These are phyloP conservation scores for Panaeolus cyanescens DNA, from an alignment of 768 basidiomycete species.

Conservation along the genomic window DNA sequence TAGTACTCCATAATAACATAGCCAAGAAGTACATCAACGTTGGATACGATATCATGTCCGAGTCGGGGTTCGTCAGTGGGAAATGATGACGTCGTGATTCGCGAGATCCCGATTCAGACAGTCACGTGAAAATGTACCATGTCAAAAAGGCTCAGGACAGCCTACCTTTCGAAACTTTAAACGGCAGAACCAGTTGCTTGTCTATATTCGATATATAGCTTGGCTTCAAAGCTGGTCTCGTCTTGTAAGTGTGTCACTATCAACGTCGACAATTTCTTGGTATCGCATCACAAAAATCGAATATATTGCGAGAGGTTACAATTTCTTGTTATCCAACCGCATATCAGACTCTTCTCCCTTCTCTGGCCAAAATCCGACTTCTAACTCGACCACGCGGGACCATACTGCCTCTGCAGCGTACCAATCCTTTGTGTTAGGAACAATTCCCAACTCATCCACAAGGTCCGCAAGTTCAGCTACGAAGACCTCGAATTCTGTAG, in stretches of 20 bases:
- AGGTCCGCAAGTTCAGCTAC: constrained; percentile 50
- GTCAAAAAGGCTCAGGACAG: no score
- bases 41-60: no score
- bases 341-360: constrained; percentile 32
- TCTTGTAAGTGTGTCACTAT: neutral
- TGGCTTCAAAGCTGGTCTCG: neutral
- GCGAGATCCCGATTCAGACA: neutral
- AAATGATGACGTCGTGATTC: neutral
- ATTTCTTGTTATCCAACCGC: neutral
- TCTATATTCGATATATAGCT: no score
- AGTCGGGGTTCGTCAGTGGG: no score
- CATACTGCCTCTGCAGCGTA: constrained; percentile 51
- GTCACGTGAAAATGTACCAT: neutral
- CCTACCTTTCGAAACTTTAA: no score
- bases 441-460: constrained; percentile 44
- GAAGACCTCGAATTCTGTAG: constrained; percentile 51
- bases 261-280: no score
- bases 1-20: neutral
- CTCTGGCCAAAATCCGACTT: constrained; percentile 61
- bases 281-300: no score
- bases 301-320: no score
- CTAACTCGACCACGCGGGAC: constrained; percentile 60
- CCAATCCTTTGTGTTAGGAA: constrained; percentile 35
- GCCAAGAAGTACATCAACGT: neutral
- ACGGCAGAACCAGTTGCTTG: no score